Conservation (phyloP, 345 rosid genomes). For the Jatropha curcas region DNA sequence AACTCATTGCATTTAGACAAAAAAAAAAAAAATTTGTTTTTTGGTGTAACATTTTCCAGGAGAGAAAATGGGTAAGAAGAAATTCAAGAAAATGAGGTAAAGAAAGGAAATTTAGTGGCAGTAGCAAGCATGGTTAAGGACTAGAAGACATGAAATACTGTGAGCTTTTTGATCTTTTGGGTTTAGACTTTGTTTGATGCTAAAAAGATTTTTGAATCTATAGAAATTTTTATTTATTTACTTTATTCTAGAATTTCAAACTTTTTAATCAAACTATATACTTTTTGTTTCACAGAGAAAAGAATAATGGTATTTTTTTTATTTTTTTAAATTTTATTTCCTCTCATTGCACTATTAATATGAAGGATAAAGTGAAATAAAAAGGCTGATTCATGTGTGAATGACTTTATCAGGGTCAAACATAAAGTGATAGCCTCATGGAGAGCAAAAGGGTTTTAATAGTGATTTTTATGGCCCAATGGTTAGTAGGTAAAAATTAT, state of each 20-base stretch:
- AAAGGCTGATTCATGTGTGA: slow-evolving; percentile 29
- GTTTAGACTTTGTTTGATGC: slow-evolving; percentile 38
- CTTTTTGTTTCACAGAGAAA: background rate
- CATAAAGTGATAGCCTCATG: slow-evolving; percentile 26
- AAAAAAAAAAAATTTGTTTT: no score
- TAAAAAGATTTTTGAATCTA: slow-evolving; percentile 36
- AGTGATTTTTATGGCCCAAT: no score
- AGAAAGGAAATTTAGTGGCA: no score
- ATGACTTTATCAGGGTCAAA: slow-evolving; percentile 45
- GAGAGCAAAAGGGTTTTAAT: no score
- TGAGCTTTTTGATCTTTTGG: slow-evolving; percentile 28
- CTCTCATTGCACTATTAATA: background rate
- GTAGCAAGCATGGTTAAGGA: slow-evolving; percentile 21
- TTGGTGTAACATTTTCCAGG: no score
- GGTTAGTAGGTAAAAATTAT: background rate
- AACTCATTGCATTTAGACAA: no score
- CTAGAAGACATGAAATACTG: slow-evolving; percentile 23
- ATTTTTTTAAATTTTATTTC: background rate
- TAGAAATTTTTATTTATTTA: background rate
- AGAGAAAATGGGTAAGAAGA: no score
- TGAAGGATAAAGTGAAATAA: slow-evolving; percentile 18
- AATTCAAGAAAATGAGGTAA: no score
- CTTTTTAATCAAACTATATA: slow-evolving; percentile 12
- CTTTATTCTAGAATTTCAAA: slow-evolving; percentile 5
- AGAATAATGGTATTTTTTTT: background rate